A percentile compares a stretch with the other conserved stretches of the same genome.
phyloP scores from a whole-genome alignment of 1,284 basidiomycete genomes.

The Ustilago tritici region DNA sequence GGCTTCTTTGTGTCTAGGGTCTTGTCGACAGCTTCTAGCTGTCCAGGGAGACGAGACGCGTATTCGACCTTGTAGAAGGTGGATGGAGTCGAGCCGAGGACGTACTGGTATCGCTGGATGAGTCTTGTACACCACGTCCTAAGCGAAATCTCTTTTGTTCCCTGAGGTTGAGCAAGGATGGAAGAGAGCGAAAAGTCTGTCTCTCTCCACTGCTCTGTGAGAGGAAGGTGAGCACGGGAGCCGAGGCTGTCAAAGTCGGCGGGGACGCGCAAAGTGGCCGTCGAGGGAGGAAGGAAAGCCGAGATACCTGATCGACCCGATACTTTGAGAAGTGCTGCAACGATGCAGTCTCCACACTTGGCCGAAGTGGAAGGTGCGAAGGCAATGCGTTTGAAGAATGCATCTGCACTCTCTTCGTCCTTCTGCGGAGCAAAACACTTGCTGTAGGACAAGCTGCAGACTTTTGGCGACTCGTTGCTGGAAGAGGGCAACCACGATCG shows the following conservation, averaged over 20 bases:
- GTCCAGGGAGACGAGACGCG: constrained; percentile 22
- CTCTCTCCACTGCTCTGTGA: constrained; percentile 27
- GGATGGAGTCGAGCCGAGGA: constrained; percentile 37
- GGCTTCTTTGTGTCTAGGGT: constrained; percentile 10
- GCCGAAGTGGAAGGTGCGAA: constrained; percentile 24
- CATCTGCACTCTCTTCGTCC: constrained; percentile 18
- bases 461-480: background rate
- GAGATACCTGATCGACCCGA: constrained; percentile 37
- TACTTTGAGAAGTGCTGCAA: constrained; percentile 41
- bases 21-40: constrained; percentile 34
- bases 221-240: constrained; percentile 40
- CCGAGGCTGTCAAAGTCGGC: background rate
- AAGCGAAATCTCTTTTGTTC: constrained; percentile 8
- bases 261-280: constrained; percentile 11
- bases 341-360: constrained; percentile 46
- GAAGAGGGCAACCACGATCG: constrained; percentile 15
- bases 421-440: constrained; percentile 18
- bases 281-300: constrained; percentile 31
- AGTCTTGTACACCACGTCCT: constrained; percentile 42
- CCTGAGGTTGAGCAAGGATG: constrained; percentile 2
- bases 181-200: constrained; percentile 40
- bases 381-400: constrained; percentile 50
- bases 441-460: constrained; percentile 20
- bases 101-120: constrained; percentile 44
- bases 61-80: constrained; percentile 53